phyloP scores from a whole-genome alignment of 164 flowering plant species.

The Chimonanthus praecox region DNA sequence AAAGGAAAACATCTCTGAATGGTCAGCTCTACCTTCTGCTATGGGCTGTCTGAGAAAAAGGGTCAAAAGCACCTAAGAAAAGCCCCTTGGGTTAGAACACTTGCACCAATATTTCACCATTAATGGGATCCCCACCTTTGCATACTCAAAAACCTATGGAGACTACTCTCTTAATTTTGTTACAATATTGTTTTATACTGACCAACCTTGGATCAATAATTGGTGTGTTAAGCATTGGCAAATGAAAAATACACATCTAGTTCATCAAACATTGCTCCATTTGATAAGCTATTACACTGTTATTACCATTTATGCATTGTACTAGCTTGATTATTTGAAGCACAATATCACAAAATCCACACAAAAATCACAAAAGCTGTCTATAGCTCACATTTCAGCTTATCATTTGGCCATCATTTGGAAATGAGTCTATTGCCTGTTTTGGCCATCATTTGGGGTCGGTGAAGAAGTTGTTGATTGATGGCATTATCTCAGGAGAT shows the following conservation, averaged over 20 bases:
- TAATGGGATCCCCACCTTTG: too few relatives aligned
- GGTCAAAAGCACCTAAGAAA: too few relatives aligned
- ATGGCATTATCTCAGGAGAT: slow-evolving; percentile 26
- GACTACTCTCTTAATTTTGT: too few relatives aligned
- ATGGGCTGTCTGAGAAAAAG: too few relatives aligned
- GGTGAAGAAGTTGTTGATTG: slow-evolving; percentile 19
- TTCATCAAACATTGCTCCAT: too few relatives aligned
- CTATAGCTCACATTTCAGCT: not conserved
- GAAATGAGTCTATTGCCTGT: not conserved
- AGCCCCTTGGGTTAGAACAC: too few relatives aligned
- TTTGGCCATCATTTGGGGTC: slow-evolving; percentile 16
- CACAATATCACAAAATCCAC: not conserved
- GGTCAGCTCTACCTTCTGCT: too few relatives aligned
- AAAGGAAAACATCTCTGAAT: too few relatives aligned
- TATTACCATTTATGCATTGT: not conserved
- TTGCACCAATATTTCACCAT: too few relatives aligned
- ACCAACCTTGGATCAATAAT: too few relatives aligned
- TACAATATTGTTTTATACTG: too few relatives aligned
- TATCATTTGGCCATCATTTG: not conserved
- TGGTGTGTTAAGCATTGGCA: not conserved
- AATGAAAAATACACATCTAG: not conserved
- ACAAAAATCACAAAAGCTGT: not conserved
- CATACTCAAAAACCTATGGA: too few relatives aligned
- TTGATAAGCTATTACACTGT: not conserved
- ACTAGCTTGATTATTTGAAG: not conserved